Base-by-base conservation (phyloP, 768 basidiomycete species). In the Calvatia gigantea region DNA sequence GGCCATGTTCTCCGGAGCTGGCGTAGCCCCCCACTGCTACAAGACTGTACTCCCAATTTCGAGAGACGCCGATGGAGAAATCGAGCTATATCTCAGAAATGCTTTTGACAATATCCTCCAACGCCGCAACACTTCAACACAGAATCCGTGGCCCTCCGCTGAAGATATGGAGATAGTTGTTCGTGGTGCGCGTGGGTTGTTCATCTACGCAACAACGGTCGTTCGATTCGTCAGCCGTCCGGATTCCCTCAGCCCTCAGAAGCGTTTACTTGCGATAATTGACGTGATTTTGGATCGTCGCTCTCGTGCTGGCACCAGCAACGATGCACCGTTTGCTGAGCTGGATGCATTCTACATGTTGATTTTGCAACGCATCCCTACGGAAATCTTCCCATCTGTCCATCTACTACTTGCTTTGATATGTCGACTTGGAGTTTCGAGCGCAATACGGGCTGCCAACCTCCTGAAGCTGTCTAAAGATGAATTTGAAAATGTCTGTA, bases 371-470 rank as follows among this genome's bases (percentile, higher is more conserved):
- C 45, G 14, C 14, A 47, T 43, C 19, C 38, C 48, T 19, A 62
- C 61, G 67, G 51, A 68, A 64, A 58, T 73, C 70, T 61, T 69
- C 57, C 57, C 69, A 69, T 15, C 63, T 69, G 25, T 69, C 69
- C 9, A 68, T 66, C 15, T 69, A 67, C n/a, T 54, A 1, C 14
- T 65, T 66, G 17, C 21, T 9, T 5, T 45, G 2, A 9, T 54
- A 3, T 46, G 52, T n/a, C 38, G 23, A 15, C 8, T 27, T 19
- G 15, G 3, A 4, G 32, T 4, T 4, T n/a, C n/a, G 15, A 25
- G 43, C 2, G 19, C 27, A 2, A 21, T 44, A 17, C 21, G 8
- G 15, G 21, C 17, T 6, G 19, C 32, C 23, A 54, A 54, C 23
- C 0, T 35, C 4, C 17, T 54, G 17, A 35, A 21, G 9, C 2